Conservation (phyloP, 495 filamentous ascomycete genomes). For the Astrocystis sublimbata region DNA sequence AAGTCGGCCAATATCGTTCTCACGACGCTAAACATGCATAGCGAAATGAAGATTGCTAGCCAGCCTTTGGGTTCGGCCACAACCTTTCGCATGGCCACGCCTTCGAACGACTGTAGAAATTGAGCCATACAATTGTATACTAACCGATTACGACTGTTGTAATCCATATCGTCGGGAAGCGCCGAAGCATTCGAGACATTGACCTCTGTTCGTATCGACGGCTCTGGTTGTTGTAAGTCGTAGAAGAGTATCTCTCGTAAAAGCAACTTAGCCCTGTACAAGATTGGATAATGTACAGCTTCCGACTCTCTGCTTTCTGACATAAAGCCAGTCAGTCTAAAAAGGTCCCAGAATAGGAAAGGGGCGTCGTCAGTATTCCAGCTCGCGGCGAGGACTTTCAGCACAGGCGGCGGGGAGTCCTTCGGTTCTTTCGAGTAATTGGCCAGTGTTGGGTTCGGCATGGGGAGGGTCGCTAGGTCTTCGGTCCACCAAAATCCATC, state of each 20-base stretch:
- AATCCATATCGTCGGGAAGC: conserved; percentile 45
- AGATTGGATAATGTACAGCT: conserved; percentile 41
- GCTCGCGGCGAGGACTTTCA: conserved; percentile 47
- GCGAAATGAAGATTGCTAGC: conserved; percentile 48
- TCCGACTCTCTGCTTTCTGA: conserved; percentile 45
- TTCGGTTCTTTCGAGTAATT: conserved; percentile 42
- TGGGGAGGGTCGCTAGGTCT: conserved; percentile 47
- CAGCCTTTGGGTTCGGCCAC: conserved; percentile 43
- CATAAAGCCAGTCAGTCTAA: conserved; percentile 45
- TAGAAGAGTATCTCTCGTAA: conserved; percentile 52
- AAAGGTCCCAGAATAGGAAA: conserved; percentile 49
- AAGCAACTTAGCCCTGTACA: conserved; percentile 51
- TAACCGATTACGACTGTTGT: conserved; percentile 45
- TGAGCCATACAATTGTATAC: conserved; percentile 50
- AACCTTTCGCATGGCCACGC: conserved; percentile 36
- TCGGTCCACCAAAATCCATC: conserved; percentile 57
- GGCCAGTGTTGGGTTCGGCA: conserved; percentile 42
- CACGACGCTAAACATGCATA: conserved; percentile 54
- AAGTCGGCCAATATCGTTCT: conserved; percentile 48
- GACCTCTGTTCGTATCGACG: conserved; percentile 45
- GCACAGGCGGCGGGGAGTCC: conserved; percentile 44
- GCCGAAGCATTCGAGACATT: conserved; percentile 37
- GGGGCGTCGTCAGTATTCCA: conserved; percentile 47
- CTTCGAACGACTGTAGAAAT: conserved; percentile 50
- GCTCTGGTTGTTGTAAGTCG: conserved; percentile 49